Conservation (phyloP, 208 protist genomes). For the Leishmania guyanensis region DNA sequence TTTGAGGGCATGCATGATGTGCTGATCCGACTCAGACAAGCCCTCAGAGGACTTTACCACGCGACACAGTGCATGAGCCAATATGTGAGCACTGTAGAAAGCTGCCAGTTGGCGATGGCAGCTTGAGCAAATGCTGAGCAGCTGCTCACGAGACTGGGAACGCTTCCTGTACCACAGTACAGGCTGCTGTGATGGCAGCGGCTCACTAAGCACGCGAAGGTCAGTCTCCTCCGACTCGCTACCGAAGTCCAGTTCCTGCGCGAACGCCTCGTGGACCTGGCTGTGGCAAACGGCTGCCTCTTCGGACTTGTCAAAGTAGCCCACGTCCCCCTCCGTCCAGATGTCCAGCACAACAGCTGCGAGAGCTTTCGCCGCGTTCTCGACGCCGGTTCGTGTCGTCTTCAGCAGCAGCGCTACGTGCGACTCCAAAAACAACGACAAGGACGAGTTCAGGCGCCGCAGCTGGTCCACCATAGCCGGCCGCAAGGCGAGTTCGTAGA, state of each 20-base stretch:
- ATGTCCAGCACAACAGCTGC: constrained; percentile 41
- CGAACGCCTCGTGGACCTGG: constrained; percentile 30
- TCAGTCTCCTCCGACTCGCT: constrained; percentile 52
- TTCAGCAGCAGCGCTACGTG: constrained; percentile 44
- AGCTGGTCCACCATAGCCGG: constrained; percentile 59
- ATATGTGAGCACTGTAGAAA: constrained; percentile 21
- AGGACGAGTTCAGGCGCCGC: constrained; percentile 32
- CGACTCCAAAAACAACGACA: constrained; percentile 38
- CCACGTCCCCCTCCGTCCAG: constrained; percentile 51
- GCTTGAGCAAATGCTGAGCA: constrained; percentile 16
- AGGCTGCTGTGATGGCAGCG: constrained; percentile 27
- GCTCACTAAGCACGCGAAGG: constrained; percentile 27
- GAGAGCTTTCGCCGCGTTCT: constrained; percentile 38
- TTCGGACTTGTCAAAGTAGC: constrained; percentile 34
- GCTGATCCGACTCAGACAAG: constrained; percentile 13
- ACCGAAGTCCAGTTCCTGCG: constrained; percentile 76
- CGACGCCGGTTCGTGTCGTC: constrained; percentile 34
- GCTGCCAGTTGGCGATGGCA: constrained; percentile 28
- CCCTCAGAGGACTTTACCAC: constrained; percentile 12
- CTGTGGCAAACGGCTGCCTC: constrained; percentile 14
- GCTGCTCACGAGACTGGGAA: constrained; percentile 20
- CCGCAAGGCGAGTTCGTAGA: constrained; percentile 72
- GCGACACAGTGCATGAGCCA: constrained; percentile 16
- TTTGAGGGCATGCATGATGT: constrained; percentile 16
- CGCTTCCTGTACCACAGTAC: constrained; percentile 24